Percentiles rank a stretch among this genome's conserved stretches.
These are phyloP conservation scores for Lachnellula arida DNA, from an alignment of 2,329 filamentous ascomycete species.

Conservation along the genomic window DNA sequence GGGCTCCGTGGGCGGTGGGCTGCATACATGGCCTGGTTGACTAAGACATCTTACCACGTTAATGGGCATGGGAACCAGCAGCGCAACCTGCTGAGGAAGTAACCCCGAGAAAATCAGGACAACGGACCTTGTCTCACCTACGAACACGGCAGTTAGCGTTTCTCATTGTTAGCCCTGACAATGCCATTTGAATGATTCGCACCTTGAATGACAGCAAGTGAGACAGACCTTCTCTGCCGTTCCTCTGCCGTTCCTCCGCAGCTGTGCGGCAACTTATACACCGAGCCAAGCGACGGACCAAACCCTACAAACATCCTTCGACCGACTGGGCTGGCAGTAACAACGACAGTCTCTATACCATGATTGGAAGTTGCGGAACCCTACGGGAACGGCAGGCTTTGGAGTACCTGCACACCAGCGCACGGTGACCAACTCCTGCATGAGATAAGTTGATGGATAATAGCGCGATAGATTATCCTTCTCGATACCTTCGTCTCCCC, in stretches of 20 bases:
- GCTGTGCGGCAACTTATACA: neutral
- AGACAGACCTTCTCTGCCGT: neutral
- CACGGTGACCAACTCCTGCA: neutral
- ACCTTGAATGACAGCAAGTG: neutral
- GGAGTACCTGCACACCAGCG: neutral
- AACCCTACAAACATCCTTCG: neutral
- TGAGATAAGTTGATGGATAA: neutral
- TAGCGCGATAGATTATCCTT: neutral
- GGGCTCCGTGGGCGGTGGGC: neutral
- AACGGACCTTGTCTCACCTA: neutral
- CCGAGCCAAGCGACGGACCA: neutral
- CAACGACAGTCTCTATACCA: neutral
- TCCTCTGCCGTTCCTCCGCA: neutral
- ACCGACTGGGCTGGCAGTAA: neutral
- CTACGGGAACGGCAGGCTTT: neutral
- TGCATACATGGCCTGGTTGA: neutral
- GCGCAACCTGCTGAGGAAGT: no score
- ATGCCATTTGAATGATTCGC: neutral
- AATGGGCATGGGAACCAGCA: neutral
- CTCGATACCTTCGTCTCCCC: neutral
- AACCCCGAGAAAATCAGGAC: neutral
- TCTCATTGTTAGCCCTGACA: neutral
- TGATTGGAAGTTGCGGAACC: neutral
- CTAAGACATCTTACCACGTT: neutral
- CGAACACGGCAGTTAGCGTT: conserved; percentile 1